These are phyloP conservation scores for Physaria fendleri DNA, from an alignment of 345 rosid species.

Conservation along the genomic window DNA sequence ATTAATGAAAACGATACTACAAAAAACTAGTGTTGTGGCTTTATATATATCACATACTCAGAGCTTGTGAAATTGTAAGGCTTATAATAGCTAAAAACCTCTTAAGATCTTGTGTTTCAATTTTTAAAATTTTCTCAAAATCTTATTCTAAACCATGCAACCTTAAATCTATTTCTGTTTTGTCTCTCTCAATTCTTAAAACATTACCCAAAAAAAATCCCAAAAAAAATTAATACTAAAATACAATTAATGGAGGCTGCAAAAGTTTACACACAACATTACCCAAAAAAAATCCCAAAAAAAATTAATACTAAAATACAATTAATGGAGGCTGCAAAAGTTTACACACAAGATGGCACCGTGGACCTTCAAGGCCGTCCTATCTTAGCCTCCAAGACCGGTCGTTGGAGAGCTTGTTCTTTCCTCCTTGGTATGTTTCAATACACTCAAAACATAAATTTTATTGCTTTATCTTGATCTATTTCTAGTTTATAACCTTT, in stretches of 20 bases:
- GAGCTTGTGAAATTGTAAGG: conserved; percentile 15
- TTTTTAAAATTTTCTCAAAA: not conserved
- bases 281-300: not conserved
- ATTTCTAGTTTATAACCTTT: too few species aligned
- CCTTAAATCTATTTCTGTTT: conserved; percentile 16
- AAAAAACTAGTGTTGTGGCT: conserved; percentile 22
- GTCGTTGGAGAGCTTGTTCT: conserved; percentile 89
- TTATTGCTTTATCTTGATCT: too few species aligned
- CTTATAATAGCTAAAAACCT: conserved; percentile 11
- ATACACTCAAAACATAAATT: too few species aligned
- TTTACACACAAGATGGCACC: conserved; percentile 69
- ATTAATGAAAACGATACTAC: conserved; percentile 25
- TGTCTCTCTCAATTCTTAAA: conserved; percentile 7
- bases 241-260: conserved; percentile 39
- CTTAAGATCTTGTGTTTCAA: conserved; percentile 2
- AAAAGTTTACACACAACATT: conserved; percentile 58
- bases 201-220: not conserved
- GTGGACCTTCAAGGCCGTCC: conserved; percentile 79
- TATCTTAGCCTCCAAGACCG: conserved; percentile 54
- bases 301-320: not conserved
- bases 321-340: conserved; percentile 48
- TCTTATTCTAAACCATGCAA: conserved; percentile 9
- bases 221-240: not conserved
- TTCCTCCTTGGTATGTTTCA: conserved; percentile 83
- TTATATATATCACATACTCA: conserved; percentile 31